A percentile compares a stretch with the other conserved stretches of the same genome.
phyloP scores from a whole-genome alignment of 306 rosid genomes.

The Cucurbita maxima region DNA sequence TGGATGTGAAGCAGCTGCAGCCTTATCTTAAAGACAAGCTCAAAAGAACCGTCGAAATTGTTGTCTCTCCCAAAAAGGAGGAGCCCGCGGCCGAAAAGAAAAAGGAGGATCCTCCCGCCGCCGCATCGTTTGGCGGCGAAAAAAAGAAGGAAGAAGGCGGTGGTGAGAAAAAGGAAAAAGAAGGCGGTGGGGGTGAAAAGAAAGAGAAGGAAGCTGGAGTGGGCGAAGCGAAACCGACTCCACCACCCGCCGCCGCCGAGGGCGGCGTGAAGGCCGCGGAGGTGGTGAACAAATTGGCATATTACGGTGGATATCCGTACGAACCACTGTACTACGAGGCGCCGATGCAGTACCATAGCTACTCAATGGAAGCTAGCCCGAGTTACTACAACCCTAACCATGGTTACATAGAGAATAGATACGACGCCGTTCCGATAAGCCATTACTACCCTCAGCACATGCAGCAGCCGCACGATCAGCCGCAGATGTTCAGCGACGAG shows the following conservation, averaged over 20 bases:
- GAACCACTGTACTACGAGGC: slow-evolving; percentile 9
- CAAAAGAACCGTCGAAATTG: slow-evolving; percentile 45
- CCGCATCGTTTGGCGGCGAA: slow-evolving; percentile 1
- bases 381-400: slow-evolving; percentile 11
- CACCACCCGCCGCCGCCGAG: background rate
- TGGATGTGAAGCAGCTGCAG: slow-evolving; percentile 37
- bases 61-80: slow-evolving; percentile 45
- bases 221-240: slow-evolving; percentile 16
- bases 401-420: slow-evolving; percentile 6
- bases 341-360: slow-evolving; percentile 4
- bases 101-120: background rate
- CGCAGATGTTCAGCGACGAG: slow-evolving; percentile 46
- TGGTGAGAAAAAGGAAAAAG: slow-evolving; percentile 8
- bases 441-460: background rate
- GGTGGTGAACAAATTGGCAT: slow-evolving; percentile 35
- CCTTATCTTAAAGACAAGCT: slow-evolving; percentile 37
- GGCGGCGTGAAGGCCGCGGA: slow-evolving; percentile 12
- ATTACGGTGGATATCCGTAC: slow-evolving; percentile 24
- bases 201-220: slow-evolving; percentile 6
- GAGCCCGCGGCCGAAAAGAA: slow-evolving; percentile 13
- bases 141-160: slow-evolving; percentile 14
- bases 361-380: slow-evolving; percentile 19
- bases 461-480: background rate
- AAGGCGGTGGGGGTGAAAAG: slow-evolving; percentile 7
- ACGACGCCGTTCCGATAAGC: slow-evolving; percentile 6